These are phyloP conservation scores for Sphaerostilbella broomeana DNA, from an alignment of 2,329 filamentous ascomycete genomes.

Conservation along the genomic window DNA sequence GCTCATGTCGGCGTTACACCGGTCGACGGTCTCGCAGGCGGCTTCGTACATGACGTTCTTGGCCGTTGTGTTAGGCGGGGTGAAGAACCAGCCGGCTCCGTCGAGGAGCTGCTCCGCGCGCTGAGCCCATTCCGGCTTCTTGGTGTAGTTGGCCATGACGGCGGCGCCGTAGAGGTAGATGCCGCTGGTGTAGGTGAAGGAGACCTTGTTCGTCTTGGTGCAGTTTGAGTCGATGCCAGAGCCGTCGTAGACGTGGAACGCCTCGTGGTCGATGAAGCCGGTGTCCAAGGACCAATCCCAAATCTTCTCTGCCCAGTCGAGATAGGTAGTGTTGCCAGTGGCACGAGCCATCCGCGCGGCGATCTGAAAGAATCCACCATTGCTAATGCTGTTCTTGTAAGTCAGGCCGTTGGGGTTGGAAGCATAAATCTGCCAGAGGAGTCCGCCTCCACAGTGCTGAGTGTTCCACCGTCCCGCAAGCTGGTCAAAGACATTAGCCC, in stretches of 20 bases:
- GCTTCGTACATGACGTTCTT: conserved; percentile 59
- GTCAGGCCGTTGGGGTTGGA: conserved; percentile 67
- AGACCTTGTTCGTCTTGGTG: conserved; percentile 42
- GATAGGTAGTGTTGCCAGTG: conserved; percentile 59
- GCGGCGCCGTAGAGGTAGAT: conserved; percentile 61
- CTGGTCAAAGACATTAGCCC: conserved; percentile 65
- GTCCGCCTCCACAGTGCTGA: conserved; percentile 60
- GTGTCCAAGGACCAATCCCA: conserved; percentile 57
- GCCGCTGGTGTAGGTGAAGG: conserved; percentile 61
- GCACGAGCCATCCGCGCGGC: conserved; percentile 67
- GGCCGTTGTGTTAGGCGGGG: conserved; percentile 38
- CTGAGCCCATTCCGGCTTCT: conserved; percentile 45
- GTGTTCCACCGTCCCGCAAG: conserved; percentile 66
- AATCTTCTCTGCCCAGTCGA: conserved; percentile 59
- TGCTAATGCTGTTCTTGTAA: conserved; percentile 79
- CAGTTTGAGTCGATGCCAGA: conserved; percentile 51
- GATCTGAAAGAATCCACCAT: conserved; percentile 78
- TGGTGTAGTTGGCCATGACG: conserved; percentile 55
- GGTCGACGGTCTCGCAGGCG: conserved; percentile 53
- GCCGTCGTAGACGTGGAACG: conserved; percentile 56
- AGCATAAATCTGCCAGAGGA: conserved; percentile 76
- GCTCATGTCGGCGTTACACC: conserved; percentile 57
- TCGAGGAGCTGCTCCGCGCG: conserved; percentile 47
- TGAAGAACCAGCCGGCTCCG: conserved; percentile 49
- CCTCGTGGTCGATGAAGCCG: conserved; percentile 48